A percentile compares a stretch with the other conserved stretches of the same genome.
Conservation (phyloP, 768 basidiomycete genomes). For the Suillus spraguei region DNA sequence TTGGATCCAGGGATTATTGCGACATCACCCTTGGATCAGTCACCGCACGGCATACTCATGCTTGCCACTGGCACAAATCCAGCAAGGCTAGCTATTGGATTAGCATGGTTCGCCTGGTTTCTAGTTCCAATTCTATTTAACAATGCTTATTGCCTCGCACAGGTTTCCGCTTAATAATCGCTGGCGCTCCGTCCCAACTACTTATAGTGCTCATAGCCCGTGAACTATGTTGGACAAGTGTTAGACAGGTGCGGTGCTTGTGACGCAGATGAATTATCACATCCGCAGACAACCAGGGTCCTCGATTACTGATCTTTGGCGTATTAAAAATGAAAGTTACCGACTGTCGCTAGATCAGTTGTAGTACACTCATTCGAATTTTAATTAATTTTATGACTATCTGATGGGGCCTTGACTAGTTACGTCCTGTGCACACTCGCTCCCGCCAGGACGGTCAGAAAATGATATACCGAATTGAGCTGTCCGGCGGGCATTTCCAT, state of each 20-base stretch:
- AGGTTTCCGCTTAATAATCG: constrained; percentile 5
- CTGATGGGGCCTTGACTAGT: constrained; percentile 30
- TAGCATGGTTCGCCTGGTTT: background rate
- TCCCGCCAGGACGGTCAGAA: constrained; percentile 29
- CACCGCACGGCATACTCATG: constrained; percentile 38
- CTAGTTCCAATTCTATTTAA: background rate
- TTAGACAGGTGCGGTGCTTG: constrained; percentile 1
- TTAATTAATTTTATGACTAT: constrained; percentile 22
- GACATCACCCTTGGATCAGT: constrained; percentile 34
- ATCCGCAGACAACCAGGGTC: background rate
- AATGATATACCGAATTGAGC: constrained; percentile 16
- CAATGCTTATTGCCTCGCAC: background rate
- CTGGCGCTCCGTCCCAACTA: constrained; percentile 9
- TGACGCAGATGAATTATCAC: background rate
- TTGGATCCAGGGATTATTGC: constrained; percentile 4
- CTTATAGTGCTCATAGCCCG: background rate
- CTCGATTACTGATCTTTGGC: constrained; percentile 5
- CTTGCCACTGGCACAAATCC: constrained; percentile 36
- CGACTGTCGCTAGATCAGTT: background rate
- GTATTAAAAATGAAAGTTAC: constrained; percentile 8
- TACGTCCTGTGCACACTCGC: constrained; percentile 34
- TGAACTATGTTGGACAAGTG: background rate
- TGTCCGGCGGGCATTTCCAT: constrained; percentile 27
- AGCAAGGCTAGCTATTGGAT: constrained; percentile 20
- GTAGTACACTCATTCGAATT: constrained; percentile 21